Conservation (phyloP, 208 protist species). For the Trypanosoma melophagium region DNA sequence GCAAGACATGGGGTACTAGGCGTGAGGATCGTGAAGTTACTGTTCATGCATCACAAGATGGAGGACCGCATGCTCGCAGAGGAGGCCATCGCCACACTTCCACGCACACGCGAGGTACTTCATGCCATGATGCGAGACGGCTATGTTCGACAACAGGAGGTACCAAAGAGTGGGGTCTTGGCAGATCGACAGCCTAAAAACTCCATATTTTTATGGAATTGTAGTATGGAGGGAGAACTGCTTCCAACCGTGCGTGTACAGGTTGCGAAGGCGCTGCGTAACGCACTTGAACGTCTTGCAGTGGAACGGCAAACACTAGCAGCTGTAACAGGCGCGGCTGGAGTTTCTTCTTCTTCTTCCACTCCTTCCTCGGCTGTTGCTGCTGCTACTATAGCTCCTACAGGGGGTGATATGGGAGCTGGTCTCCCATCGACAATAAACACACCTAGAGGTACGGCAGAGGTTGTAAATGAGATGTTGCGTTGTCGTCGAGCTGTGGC, state of each 20-base stretch:
- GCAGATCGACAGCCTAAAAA: conserved; percentile 59
- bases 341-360: not conserved
- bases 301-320: conserved; percentile 22
- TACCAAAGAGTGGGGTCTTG: conserved; percentile 43
- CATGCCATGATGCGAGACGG: conserved; percentile 80
- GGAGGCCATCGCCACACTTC: conserved; percentile 71
- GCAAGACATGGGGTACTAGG: conserved; percentile 75
- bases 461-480: not conserved
- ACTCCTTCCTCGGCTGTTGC: too few relatives aligned
- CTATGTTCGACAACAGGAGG: conserved; percentile 65
- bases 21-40: conserved; percentile 76
- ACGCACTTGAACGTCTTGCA: conserved; percentile 37
- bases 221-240: conserved; percentile 36
- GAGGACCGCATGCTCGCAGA: conserved; percentile 82
- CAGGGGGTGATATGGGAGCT: conserved; percentile 12
- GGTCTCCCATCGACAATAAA: conserved; percentile 12
- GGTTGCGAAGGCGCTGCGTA: conserved; percentile 46
- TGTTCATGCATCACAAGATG: conserved; percentile 65
- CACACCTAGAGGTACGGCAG: not conserved
- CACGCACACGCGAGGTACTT: conserved; percentile 61
- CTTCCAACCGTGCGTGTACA: conserved; percentile 49
- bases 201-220: conserved; percentile 67
- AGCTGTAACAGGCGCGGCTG: too few relatives aligned
- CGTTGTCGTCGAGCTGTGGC: conserved; percentile 32
- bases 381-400: conserved; percentile 6